These are phyloP conservation scores for Euphrasia arctica DNA, from an alignment of 305 asterid species.

Conservation along the genomic window DNA sequence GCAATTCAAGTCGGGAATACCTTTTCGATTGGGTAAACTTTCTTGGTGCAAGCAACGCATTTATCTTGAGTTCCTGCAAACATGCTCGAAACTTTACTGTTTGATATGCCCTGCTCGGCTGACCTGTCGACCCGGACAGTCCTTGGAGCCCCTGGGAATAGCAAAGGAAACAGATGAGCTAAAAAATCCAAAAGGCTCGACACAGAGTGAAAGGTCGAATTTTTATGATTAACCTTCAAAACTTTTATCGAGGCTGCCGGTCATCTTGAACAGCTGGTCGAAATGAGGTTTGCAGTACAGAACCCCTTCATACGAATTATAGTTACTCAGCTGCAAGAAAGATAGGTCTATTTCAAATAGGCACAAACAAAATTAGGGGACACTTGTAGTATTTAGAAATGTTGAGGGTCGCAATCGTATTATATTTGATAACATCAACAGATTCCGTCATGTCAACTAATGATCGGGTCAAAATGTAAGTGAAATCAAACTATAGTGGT, in stretches of 20 bases:
- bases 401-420: too few species aligned
- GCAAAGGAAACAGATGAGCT: slow-evolving; percentile 11
- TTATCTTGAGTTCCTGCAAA: slow-evolving; percentile 91
- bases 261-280: slow-evolving; percentile 83
- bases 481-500: too few species aligned
- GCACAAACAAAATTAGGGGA: too few species aligned
- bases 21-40: slow-evolving; percentile 87
- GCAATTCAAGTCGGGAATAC: slow-evolving; percentile 27
- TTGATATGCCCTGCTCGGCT: slow-evolving; percentile 39
- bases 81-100: slow-evolving; percentile 59
- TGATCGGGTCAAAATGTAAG: too few species aligned
- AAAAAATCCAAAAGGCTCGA: background rate
- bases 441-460: too few species aligned
- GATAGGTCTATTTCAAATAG: too few species aligned
- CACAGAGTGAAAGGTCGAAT: slow-evolving; percentile 7
- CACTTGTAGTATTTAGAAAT: too few species aligned
- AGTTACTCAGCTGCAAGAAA: slow-evolving; percentile 69
- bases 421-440: too few species aligned
- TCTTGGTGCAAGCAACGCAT: slow-evolving; percentile 77
- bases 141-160: slow-evolving; percentile 57
- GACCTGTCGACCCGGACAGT: slow-evolving; percentile 54
- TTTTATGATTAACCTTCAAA: slow-evolving; percentile 62
- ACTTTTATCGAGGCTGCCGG: slow-evolving; percentile 84
- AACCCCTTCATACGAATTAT: slow-evolving; percentile 83
- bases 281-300: slow-evolving; percentile 87